Evolutionary conservation across 345 rosid species (phyloP).

Genomic region (Brassica nigra): DNA sequence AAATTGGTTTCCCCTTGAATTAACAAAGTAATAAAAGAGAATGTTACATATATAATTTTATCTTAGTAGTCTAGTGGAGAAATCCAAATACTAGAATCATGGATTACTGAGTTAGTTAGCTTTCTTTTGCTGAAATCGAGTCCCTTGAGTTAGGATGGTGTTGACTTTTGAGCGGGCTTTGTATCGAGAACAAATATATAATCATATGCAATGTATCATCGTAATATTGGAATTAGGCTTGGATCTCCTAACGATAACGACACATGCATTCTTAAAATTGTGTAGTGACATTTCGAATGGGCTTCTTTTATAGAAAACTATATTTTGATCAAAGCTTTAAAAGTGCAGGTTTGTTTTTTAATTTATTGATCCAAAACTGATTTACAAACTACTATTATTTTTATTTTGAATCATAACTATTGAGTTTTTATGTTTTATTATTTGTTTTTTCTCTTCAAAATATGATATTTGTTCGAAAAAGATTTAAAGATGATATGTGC

Average conservation of each 20-base stretch:
- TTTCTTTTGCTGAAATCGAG: not conserved
- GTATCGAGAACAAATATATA: not conserved
- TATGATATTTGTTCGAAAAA: too few species aligned
- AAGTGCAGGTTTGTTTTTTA: too few species aligned
- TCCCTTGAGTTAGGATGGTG: not conserved
- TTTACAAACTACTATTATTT: too few species aligned
- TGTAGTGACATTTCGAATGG: not conserved
- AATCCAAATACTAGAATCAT: not conserved
- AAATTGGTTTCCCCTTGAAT: not conserved
- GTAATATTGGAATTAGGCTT: not conserved
- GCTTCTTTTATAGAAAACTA: not conserved
- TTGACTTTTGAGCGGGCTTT: not conserved
- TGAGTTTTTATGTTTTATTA: too few species aligned
- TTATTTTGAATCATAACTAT: too few species aligned
- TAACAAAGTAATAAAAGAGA: not conserved
- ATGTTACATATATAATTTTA: not conserved
- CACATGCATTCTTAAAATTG: not conserved
- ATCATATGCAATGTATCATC: not conserved
- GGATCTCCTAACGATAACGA: not conserved
- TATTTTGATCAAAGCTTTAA: too few species aligned
- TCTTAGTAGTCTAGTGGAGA: not conserved
- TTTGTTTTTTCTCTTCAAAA: too few species aligned
- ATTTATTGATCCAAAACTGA: too few species aligned
- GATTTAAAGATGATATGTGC: too few species aligned
- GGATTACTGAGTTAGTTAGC: not conserved